phyloP scores from a whole-genome alignment of 2,329 filamentous ascomycete genomes.

The Fusarium chaquense region DNA sequence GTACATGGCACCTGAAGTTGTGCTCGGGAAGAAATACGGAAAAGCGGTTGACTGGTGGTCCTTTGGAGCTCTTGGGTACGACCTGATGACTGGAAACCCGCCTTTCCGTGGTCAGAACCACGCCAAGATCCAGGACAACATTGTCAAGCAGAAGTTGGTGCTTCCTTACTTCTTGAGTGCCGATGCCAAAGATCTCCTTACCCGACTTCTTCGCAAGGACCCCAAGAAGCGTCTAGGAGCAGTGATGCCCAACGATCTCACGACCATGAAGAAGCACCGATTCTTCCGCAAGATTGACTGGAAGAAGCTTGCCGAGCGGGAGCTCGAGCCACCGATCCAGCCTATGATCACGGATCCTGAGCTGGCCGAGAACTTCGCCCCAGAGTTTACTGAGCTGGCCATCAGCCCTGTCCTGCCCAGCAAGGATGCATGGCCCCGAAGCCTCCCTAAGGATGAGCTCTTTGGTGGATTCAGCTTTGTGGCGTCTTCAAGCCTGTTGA shows the following conservation, averaged over 20 bases:
- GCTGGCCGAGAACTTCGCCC: conserved; percentile 93
- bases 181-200: conserved; percentile 94
- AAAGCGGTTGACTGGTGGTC: conserved; percentile 99
- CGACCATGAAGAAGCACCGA: conserved; percentile 87
- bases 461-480: conserved; percentile 76
- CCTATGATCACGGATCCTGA: conserved; percentile 96
- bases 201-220: conserved; percentile 89
- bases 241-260: conserved; percentile 89
- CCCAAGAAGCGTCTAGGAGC: conserved; percentile 89
- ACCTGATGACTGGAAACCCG: conserved; percentile 90
- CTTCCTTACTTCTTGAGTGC: conserved; percentile 91
- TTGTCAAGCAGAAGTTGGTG: conserved; percentile 89
- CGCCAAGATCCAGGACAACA: conserved; percentile 95
- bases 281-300: conserved; percentile 99
- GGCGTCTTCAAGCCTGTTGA: conserved; percentile 68
- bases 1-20: conserved; percentile 98
- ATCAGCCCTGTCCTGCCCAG: conserved; percentile 76
- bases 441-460: conserved; percentile 63
- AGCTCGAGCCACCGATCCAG: conserved; percentile 88
- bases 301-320: conserved; percentile 84
- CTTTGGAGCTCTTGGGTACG: conserved; percentile 90
- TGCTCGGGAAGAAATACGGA: conserved; percentile 88
- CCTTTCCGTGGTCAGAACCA: conserved; percentile 93
- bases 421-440: conserved; percentile 57
- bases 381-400: conserved; percentile 89